Evolutionary conservation across 805 yeast genomes (phyloP).

Genomic region (Pachysolen tannophilus): DNA sequence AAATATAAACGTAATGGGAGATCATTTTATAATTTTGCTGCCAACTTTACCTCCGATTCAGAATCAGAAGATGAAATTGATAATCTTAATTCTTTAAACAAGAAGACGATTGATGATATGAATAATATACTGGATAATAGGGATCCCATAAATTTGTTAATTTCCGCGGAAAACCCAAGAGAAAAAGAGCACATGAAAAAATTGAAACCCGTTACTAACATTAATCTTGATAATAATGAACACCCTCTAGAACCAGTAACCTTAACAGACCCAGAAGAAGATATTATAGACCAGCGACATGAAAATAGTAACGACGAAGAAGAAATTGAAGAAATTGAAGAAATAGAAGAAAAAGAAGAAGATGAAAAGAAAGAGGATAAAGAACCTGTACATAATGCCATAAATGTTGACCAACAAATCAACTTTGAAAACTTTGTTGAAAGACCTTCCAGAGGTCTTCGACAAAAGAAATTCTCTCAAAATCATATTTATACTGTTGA

Average conservation of each 20-base stretch:
- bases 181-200: not conserved
- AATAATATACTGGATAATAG: slow-evolving; percentile 10
- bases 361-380: not conserved
- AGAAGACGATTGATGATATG: slow-evolving; percentile 10
- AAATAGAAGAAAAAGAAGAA: not conserved
- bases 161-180: not conserved
- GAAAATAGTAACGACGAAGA: not conserved
- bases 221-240: no score
- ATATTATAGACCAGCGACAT: not conserved
- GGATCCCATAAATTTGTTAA: not conserved
- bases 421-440: no score
- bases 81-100: slow-evolving; percentile 7
- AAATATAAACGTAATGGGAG: slow-evolving; percentile 21
- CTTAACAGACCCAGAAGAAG: no score
- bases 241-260: no score
- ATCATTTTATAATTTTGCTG: no score
- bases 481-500: slow-evolving; percentile 28
- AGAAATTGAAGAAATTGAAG: not conserved
- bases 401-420: not conserved
- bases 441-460: not conserved
- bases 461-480: slow-evolving; percentile 19
- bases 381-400: not conserved
- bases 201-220: no score
- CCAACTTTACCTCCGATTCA: slow-evolving; percentile 18
- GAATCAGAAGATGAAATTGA: slow-evolving; percentile 15